These are phyloP conservation scores for Aspergillus avenaceus DNA, from an alignment of 495 filamentous ascomycete genomes.

Conservation along the genomic window DNA sequence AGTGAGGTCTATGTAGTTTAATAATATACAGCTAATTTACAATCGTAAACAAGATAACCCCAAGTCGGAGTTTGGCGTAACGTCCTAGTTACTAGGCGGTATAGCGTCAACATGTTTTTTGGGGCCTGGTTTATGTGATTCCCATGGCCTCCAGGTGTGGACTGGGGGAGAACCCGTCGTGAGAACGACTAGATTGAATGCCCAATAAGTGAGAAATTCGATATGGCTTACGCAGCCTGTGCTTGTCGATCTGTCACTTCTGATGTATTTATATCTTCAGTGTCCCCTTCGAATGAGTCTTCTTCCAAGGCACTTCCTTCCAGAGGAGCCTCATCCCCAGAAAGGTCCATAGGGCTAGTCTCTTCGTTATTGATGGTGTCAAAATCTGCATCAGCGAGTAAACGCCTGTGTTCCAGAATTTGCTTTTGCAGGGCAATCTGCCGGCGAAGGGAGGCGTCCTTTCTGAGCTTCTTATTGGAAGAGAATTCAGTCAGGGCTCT, in stretches of 20 bases:
- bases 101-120: neutral
- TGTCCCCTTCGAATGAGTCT: too few species aligned
- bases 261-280: too few species aligned
- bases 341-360: slow-evolving; percentile 6
- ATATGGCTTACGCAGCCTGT: neutral
- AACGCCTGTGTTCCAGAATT: slow-evolving; percentile 21
- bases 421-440: slow-evolving; percentile 42
- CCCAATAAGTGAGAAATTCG: neutral
- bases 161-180: neutral
- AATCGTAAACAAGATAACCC: neutral
- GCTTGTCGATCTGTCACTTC: too few species aligned
- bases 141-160: neutral
- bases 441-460: slow-evolving; percentile 37
- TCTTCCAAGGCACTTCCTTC: neutral
- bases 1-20: too few species aligned
- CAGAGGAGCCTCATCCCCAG: slow-evolving; percentile 6
- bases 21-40: slow-evolving; percentile 5
- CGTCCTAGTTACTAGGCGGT: too few species aligned
- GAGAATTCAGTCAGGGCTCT: slow-evolving; percentile 55
- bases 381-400: slow-evolving; percentile 19
- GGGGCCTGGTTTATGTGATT: too few species aligned
- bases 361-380: slow-evolving; percentile 12
- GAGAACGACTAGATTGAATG: neutral
- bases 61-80: too few species aligned
- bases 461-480: slow-evolving; percentile 42